These are phyloP conservation scores for Diaporthe caulivora DNA, from an alignment of 2,329 filamentous ascomycete genomes.

Conservation along the genomic window DNA sequence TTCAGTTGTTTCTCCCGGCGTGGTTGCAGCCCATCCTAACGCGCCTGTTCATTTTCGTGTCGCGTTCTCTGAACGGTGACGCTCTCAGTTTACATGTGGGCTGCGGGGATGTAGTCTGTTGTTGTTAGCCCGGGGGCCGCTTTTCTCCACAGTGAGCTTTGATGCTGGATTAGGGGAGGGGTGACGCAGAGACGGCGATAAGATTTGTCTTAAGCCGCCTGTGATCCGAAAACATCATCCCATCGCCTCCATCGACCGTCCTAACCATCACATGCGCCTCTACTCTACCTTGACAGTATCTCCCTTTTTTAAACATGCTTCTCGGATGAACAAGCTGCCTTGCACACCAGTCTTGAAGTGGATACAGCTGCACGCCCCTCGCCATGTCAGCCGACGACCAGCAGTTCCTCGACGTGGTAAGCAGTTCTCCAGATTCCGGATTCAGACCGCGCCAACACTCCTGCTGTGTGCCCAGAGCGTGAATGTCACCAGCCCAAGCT, in stretches of 20 bases:
- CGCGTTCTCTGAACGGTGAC: not conserved
- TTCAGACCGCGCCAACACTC: not conserved
- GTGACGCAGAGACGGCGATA: constrained; percentile 20
- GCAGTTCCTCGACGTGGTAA: constrained; percentile 42
- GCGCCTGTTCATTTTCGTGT: not conserved
- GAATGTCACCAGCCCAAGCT: not conserved
- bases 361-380: not conserved
- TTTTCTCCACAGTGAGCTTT: not conserved
- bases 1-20: not conserved
- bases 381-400: constrained; percentile 44
- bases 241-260: constrained; percentile 6
- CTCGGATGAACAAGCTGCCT: not conserved
- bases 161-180: not conserved
- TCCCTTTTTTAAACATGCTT: not conserved
- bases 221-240: constrained; percentile 10
- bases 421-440: not conserved
- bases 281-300: not conserved
- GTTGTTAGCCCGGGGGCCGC: not conserved
- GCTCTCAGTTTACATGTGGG: not conserved
- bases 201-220: not conserved
- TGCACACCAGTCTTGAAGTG: not conserved
- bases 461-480: not conserved
- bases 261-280: not conserved
- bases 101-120: not conserved
- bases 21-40: not conserved